Evolutionary conservation across 371 early-diverging fungal species (phyloP), one percentile per base, ranked within the genome.

Genomic region (Mucor plumbeus): DNA sequence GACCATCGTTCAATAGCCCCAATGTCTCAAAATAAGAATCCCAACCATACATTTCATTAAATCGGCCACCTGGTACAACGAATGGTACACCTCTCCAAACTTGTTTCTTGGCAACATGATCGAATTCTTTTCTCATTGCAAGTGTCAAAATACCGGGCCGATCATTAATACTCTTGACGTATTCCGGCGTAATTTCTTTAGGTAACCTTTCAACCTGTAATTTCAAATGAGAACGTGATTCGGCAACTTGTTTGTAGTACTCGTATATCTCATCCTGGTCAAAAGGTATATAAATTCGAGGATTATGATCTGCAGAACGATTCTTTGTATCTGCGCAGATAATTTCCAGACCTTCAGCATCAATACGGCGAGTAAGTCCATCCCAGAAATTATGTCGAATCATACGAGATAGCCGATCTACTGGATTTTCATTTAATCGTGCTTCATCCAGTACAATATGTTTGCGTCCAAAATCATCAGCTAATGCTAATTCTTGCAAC

Each of bases 1-100:
- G 87, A n/a, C 89, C 91, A 73, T 96, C 95, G 5, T 85, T 85
- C 47, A 95, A 69, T 40, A 97, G 74, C 3, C 96, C 98, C 14
- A 96, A 77, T 0, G 92, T 82, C 67, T 92, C 94, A 82, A 97
- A 97, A 74, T 96, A 96, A 35, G 91, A 90, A 73, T 97, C 97
- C 98, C 97, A 97, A 2, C 97, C 97, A 73, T 97, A 97, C 93
- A 95, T 95, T 79, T 97, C 98, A 73, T 97, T 97, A 80, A 97
- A 97, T 3, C 98, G 85, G 3, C 98, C 98, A n/a, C 98, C 98
- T 0, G 97, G 98, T 3, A 97, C 97, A 15, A 96, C 91, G 72
- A 96, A 97, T 1, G 96, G 95, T 6, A 91, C 87, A 10, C 95
- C 96, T 33, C 75, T 72, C 67, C 90, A 79, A 5, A 64, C 60